Base-by-base conservation (phyloP, 2,329 filamentous ascomycete species). In the Aspergillus sp. region DNA sequence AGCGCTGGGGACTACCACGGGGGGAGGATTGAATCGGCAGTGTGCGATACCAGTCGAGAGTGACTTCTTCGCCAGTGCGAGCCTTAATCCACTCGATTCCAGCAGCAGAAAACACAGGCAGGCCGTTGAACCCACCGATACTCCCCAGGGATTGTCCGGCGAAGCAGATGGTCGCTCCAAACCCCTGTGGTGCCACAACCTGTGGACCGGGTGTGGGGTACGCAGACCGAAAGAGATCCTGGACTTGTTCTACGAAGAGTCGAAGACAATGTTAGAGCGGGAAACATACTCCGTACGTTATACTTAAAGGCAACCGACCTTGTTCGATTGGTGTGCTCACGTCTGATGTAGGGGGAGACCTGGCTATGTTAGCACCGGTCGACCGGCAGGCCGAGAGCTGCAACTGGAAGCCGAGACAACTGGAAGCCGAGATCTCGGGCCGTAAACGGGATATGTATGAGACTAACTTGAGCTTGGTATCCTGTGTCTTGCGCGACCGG, bases 71-170 rank as follows among this genome's bases (percentile, higher is more conserved):
- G 4, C 59, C 59, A 4, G 57, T 59, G 14, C 49, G 45, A 3
- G 31, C 17, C 40, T 56, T 50, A n/a, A 59, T 56, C 59, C 59
- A 61, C 14, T 54, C 17, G 3, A 39, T 37, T 4, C 59, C 57
- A 31, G 49, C 37, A 4, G 39, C 31, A 21, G 59, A 61, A n/a
- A 61, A 49, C 9, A 59, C 52, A 6, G 57, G 59, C 21, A 50
- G 9, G 19, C 59, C 59, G 12, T 59, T 56, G 35, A 61, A 61
- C 1, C 40, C 43, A 15, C 59, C 56, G 37, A 61, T 57, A 33
- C 49, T 61, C 5, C 59, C 49, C 4, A 59, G 31, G 12, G 50
- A 43, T 2, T 50, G 50, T 1, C 57, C 46, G 6, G 57, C 37
- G 4, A 54, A 31, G 27, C 27, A 31, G 27, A 31, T 31, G 3